These are phyloP conservation scores for Pseudogymnoascus verrucosus DNA, from an alignment of 2,329 filamentous ascomycete genomes.

Conservation along the genomic window DNA sequence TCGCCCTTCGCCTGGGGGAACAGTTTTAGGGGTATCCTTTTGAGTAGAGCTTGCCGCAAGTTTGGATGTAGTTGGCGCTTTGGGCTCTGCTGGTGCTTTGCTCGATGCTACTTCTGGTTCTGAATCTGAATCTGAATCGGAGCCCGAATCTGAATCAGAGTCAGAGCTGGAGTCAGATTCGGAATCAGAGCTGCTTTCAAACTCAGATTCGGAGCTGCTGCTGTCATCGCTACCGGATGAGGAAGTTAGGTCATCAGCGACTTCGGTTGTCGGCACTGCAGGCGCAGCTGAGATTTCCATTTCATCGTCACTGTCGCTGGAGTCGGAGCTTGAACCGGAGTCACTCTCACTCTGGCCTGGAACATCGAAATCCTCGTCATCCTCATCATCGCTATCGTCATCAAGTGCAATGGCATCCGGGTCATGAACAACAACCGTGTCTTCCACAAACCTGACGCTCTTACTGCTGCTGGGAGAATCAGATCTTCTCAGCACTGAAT, in stretches of 20 bases:
- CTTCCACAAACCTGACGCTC: constrained; percentile 19
- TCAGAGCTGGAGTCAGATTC: constrained; percentile 17
- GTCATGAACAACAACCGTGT: constrained; percentile 13
- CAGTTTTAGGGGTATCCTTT: constrained; percentile 11
- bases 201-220: constrained; percentile 13
- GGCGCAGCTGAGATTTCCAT: neutral
- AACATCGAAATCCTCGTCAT: constrained; percentile 13
- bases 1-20: constrained; percentile 42
- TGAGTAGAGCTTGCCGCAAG: neutral
- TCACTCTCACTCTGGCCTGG: neutral
- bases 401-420: constrained; percentile 24
- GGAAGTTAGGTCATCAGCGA: neutral
- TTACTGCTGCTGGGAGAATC: constrained; percentile 19
- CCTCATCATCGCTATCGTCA: constrained; percentile 20
- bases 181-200: constrained; percentile 19
- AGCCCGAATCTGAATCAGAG: constrained; percentile 16
- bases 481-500: constrained; percentile 14
- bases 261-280: neutral
- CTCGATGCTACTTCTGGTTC: constrained; percentile 33
- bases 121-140: constrained; percentile 34
- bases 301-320: neutral
- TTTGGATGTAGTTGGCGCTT: neutral
- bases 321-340: neutral
- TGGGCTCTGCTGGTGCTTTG: constrained; percentile 17
- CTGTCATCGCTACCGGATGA: constrained; percentile 15